phyloP scores from a whole-genome alignment of 2,329 filamentous ascomycete species.

The Botrytis pseudocinerea region DNA sequence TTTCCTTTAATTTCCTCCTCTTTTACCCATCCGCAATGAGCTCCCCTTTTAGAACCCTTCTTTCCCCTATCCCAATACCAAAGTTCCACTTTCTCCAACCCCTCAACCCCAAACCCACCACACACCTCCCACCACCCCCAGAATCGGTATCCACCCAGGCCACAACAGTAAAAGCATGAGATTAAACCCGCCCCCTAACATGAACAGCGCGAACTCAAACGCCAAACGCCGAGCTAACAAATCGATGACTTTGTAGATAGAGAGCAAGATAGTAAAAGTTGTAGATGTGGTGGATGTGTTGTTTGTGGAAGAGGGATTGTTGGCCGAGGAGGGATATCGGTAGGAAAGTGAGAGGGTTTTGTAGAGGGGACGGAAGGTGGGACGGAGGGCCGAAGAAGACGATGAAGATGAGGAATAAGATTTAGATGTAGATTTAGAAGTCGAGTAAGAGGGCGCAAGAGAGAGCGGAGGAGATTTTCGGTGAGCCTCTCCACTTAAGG shows the following conservation, averaged over 20 bases:
- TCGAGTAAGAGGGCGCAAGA: constrained; percentile 29
- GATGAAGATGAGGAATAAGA: constrained; percentile 29
- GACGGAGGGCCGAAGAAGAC: not conserved
- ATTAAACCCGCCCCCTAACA: constrained; percentile 37
- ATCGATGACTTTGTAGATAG: constrained; percentile 25
- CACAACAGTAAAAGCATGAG: constrained; percentile 38
- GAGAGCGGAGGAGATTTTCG: constrained; percentile 13
- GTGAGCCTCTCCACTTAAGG: constrained; percentile 19
- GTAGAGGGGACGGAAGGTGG: constrained; percentile 28
- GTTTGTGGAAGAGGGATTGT: constrained; percentile 30
- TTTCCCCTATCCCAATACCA: not conserved
- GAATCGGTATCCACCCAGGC: constrained; percentile 39
- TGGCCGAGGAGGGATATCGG: constrained; percentile 10
- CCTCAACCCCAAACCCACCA: constrained; percentile 3
- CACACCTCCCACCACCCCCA: constrained; percentile 13
- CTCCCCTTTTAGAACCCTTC: not conserved
- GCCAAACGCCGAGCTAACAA: constrained; percentile 25
- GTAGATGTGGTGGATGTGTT: not conserved
- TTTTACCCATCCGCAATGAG: not conserved
- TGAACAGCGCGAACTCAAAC: constrained; percentile 37
- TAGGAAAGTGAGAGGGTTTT: constrained; percentile 29
- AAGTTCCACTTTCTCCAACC: not conserved
- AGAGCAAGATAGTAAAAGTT: constrained; percentile 32
- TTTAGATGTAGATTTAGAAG: constrained; percentile 20
- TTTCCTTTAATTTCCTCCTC: not conserved